Base-by-base conservation (phyloP, 2,329 filamentous ascomycete species). In the Ceratocystiopsis sp. region DNA sequence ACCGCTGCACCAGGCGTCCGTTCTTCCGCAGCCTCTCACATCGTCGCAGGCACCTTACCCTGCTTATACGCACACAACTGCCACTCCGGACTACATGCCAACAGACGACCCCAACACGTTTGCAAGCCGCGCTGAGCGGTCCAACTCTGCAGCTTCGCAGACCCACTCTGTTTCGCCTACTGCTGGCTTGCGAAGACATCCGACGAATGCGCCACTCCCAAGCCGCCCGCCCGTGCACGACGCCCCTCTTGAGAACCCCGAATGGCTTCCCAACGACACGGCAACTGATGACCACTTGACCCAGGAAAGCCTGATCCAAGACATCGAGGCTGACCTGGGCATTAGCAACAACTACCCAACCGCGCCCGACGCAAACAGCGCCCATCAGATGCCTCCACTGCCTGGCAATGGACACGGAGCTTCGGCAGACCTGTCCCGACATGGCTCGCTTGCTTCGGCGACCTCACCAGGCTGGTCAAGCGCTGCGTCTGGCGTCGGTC, bases 141-240 rank as follows among this genome's bases (percentile, higher is more conserved):
- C 71, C 9, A 65, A 64, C 46, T 73, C 72, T 3, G 65, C 66
- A 33, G 55, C 61, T 0, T 73, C 71, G 2, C 61, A 61, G 2
- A 49, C 54, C 15, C 62, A 60, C 38, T 51, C 61, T 29, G 25
- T 29, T 21, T 63, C 67, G 39, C 53, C 62, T 19, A 63, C 66
- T 7, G 59, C 65, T 2, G 63, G 67, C n/a, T 54, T 75, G 12
- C 63, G 66, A 46, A 64, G 73, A 42, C 70, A 76, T 45, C 73
- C 74, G 1, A 78, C 74, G 15, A 69, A 76, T 55, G 66, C 74
- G 44, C 68, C 74, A 37, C 58, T 78, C 39, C 69, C 73, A n/a
- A 73, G 61, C 45, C 65, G 68, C 38, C 72, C 66, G 38, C 42
- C 45, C 18, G 61, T 64, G 49, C 65, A 66, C 11, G 59, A 62